phyloP scores from a whole-genome alignment of 176 grass and related monocot genomes.

The Saccharum officinarum region DNA sequence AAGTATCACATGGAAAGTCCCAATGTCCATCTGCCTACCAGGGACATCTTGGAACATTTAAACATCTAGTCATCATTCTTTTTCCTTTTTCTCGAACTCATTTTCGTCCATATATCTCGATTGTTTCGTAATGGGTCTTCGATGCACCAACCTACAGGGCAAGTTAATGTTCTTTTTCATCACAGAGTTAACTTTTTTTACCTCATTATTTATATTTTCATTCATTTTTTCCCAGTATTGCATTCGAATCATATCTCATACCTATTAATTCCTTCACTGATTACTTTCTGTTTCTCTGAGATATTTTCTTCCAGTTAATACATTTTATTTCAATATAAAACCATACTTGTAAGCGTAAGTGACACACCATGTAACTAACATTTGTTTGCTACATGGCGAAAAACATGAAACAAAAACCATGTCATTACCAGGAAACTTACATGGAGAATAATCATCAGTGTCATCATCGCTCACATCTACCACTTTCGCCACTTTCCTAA shows the following conservation, averaged over 20 bases:
- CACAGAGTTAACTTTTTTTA: background rate
- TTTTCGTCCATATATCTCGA: background rate
- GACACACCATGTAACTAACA: conserved; percentile 10
- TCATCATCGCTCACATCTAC: conserved; percentile 75
- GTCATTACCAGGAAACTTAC: conserved; percentile 51
- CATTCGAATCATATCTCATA: background rate
- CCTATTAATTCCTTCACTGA: too few relatives aligned
- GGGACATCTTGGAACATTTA: background rate
- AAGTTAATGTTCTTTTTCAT: background rate
- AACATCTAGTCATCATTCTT: background rate
- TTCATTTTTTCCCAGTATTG: background rate
- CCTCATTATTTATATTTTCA: conserved; percentile 10
- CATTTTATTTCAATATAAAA: conserved; percentile 19
- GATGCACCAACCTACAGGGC: background rate
- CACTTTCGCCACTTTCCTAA: conserved; percentile 85
- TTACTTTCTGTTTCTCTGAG: conserved; percentile 7
- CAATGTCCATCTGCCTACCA: background rate
- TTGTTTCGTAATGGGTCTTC: background rate
- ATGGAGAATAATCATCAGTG: conserved; percentile 85
- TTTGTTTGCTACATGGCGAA: conserved; percentile 13
- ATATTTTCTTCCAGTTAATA: conserved; percentile 25
- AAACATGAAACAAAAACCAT: conserved; percentile 24
- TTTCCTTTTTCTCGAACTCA: background rate
- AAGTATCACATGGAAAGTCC: conserved; percentile 8
- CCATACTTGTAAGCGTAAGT: background rate